Percentiles rank a stretch among this genome's conserved stretches.
These are phyloP conservation scores for Candida sonorensis DNA, from an alignment of 805 yeast species.

Conservation along the genomic window DNA sequence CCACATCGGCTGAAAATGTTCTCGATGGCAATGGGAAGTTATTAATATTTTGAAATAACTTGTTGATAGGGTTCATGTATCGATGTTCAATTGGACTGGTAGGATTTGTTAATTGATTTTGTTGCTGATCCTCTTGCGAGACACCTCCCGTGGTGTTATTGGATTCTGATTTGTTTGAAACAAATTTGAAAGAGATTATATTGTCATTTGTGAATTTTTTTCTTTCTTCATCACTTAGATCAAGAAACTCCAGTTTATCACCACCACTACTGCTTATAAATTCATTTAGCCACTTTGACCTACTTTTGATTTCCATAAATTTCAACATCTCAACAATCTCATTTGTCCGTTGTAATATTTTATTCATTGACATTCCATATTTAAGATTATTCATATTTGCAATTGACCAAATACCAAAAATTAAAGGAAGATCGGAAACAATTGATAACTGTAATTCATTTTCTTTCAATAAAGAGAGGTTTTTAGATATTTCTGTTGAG, in stretches of 20 bases:
- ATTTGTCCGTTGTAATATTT: slow-evolving; percentile 32
- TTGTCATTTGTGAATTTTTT: slow-evolving; percentile 18
- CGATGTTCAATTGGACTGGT: slow-evolving; percentile 10
- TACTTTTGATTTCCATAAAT: slow-evolving; percentile 47
- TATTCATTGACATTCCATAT: slow-evolving; percentile 42
- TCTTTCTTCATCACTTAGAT: slow-evolving; percentile 15
- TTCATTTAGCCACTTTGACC: slow-evolving; percentile 58
- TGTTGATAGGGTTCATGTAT: slow-evolving; percentile 25
- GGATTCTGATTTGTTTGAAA: slow-evolving; percentile 2
- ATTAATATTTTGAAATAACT: slow-evolving; percentile 26
- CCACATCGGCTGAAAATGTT: slow-evolving; percentile 6
- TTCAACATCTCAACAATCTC: slow-evolving; percentile 53
- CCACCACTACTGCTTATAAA: slow-evolving; percentile 36
- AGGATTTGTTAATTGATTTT: slow-evolving; percentile 6
- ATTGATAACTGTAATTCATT: slow-evolving; percentile 25
- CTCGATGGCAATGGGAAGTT: slow-evolving; percentile 13
- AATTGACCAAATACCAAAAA: slow-evolving; percentile 63
- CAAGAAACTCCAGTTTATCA: slow-evolving; percentile 23
- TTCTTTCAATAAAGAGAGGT: slow-evolving; percentile 25
- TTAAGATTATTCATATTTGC: slow-evolving; percentile 54
- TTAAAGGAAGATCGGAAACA: slow-evolving; percentile 60
- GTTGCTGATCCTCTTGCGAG: slow-evolving; percentile 1
- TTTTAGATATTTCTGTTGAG: slow-evolving; percentile 25
- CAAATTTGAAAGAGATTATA: slow-evolving; percentile 12
- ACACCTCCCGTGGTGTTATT: neutral